Percentiles rank a stretch among this genome's conserved stretches.
These are phyloP conservation scores for Pichia sp. DNA, from an alignment of 1,139 yeast genomes.

Conservation along the genomic window DNA sequence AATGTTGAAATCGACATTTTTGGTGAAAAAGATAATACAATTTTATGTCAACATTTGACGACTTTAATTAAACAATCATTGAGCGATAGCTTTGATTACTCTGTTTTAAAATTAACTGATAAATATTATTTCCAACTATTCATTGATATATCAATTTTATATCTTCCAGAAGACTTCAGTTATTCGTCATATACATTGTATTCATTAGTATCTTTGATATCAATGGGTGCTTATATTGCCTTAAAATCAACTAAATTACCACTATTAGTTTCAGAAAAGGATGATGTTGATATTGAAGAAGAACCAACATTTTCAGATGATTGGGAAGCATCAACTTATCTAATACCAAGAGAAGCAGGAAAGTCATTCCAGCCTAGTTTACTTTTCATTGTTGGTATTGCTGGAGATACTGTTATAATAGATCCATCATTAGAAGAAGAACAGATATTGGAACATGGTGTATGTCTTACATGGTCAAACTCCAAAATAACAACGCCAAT, in stretches of 20 bases:
- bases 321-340: constrained; percentile 54
- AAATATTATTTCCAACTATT: constrained; percentile 69
- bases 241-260: constrained; percentile 75
- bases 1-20: constrained; percentile 73
- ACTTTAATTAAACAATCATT: constrained; percentile 44
- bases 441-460: constrained; percentile 77
- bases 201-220: constrained; percentile 53
- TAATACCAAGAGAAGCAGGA: constrained; percentile 32
- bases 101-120: constrained; percentile 54
- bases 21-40: constrained; percentile 65
- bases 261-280: constrained; percentile 53
- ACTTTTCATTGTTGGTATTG: constrained; percentile 64
- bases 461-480: constrained; percentile 63
- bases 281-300: constrained; percentile 59
- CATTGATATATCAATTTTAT: constrained; percentile 73
- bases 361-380: constrained; percentile 58
- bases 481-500: constrained; percentile 61
- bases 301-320: constrained; percentile 89
- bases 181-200: constrained; percentile 55
- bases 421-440: constrained; percentile 88
- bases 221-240: constrained; percentile 76
- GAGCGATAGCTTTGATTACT: constrained; percentile 41
- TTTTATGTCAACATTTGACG: constrained; percentile 51
- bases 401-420: constrained; percentile 59
- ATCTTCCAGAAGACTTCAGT: constrained; percentile 40